Conservation (phyloP, 1,139 yeast species). For the Candida sanyaensis region DNA sequence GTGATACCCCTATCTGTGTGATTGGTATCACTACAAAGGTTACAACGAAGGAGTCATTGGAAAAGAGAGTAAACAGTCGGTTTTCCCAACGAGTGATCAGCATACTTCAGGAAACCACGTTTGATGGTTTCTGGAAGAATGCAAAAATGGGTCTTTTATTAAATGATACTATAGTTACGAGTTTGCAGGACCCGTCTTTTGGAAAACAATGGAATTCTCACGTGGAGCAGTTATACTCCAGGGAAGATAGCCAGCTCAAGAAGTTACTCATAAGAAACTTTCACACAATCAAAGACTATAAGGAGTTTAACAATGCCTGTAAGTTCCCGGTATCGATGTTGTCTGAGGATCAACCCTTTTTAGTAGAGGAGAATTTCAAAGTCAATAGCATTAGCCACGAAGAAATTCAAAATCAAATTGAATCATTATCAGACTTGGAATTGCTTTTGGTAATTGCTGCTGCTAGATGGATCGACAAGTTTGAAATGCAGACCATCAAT, state of each 20-base stretch:
- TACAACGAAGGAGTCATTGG: constrained; percentile 77
- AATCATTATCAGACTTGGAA: constrained; percentile 68
- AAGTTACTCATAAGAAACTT: constrained; percentile 44
- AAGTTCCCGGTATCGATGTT: constrained; percentile 48
- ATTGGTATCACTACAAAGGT: constrained; percentile 78
- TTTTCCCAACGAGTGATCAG: constrained; percentile 79
- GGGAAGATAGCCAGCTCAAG: constrained; percentile 8
- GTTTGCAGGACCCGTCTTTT: constrained; percentile 21
- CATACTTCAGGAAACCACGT: constrained; percentile 50
- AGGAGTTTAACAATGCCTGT: constrained; percentile 53
- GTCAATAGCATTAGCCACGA: constrained; percentile 1
- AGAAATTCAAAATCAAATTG: constrained; percentile 30
- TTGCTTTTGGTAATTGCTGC: constrained; percentile 68
- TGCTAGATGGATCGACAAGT: constrained; percentile 67
- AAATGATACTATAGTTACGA: constrained; percentile 17
- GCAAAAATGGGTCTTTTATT: constrained; percentile 30
- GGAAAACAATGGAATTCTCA: constrained; percentile 54
- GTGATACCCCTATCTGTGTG: constrained; percentile 76
- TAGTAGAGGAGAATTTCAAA: constrained; percentile 27
- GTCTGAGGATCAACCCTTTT: constrained; percentile 27
- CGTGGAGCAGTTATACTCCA: constrained; percentile 29
- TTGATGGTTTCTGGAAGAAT: constrained; percentile 46
- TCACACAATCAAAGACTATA: constrained; percentile 61
- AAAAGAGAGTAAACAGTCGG: constrained; percentile 87
- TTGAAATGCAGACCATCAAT: constrained; percentile 58